Conservation (phyloP, 768 basidiomycete species). For the Inosperma sp. region DNA sequence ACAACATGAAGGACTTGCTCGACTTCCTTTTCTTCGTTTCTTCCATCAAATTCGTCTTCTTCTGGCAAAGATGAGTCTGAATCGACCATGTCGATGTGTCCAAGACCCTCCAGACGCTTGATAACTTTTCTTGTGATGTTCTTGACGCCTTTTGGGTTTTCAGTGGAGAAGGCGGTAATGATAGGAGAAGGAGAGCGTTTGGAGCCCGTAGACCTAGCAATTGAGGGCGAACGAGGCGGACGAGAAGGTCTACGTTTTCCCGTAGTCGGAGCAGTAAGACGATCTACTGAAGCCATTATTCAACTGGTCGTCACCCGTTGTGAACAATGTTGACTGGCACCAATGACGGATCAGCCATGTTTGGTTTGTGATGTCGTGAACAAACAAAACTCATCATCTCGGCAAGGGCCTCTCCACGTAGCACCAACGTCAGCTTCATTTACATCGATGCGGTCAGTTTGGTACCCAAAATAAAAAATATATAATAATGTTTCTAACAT, state of each 20-base stretch:
- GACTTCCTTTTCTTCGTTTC: conserved; percentile 22
- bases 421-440: too few species aligned
- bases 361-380: too few species aligned
- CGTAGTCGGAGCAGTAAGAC: background rate
- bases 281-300: background rate
- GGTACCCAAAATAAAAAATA: too few species aligned
- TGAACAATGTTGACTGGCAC: too few species aligned
- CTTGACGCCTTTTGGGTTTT: conserved; percentile 39
- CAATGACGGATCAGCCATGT: too few species aligned
- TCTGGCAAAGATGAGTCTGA: conserved; percentile 28
- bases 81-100: conserved; percentile 33
- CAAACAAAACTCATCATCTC: too few species aligned
- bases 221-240: conserved; percentile 21
- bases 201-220: conserved; percentile 17
- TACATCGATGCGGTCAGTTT: too few species aligned
- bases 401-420: too few species aligned
- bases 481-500: too few species aligned
- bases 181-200: conserved; percentile 49
- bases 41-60: conserved; percentile 33
- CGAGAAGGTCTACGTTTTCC: conserved; percentile 16
- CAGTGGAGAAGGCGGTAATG: conserved; percentile 32
- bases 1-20: conserved; percentile 24
- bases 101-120: conserved; percentile 43
- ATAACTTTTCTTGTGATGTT: conserved; percentile 49
- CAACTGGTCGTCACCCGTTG: too few species aligned